phyloP scores from a whole-genome alignment of 1,284 basidiomycete species.

The Moesziomyces sp. region DNA sequence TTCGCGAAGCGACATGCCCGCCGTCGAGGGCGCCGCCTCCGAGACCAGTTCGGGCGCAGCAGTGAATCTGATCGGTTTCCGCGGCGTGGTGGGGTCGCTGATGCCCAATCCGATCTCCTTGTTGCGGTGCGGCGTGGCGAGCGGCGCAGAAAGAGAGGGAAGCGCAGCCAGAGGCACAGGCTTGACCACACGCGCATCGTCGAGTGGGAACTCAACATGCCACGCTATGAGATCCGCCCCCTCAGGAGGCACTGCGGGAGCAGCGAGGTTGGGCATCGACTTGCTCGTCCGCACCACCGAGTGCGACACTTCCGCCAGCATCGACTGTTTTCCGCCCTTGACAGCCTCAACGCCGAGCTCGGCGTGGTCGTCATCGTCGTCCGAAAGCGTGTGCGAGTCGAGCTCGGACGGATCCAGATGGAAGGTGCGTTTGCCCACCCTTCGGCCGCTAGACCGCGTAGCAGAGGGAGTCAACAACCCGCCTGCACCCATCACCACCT shows the following conservation, averaged over 20 bases:
- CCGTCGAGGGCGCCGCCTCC: conserved; percentile 1
- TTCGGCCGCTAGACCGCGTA: conserved; percentile 33
- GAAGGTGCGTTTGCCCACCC: conserved; percentile 34
- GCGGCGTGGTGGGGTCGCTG: conserved; percentile 7
- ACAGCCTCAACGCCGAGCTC: background rate
- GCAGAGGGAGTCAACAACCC: conserved; percentile 39
- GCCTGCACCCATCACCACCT: conserved; percentile 72
- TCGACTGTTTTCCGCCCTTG: conserved; percentile 13
- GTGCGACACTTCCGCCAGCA: conserved; percentile 34
- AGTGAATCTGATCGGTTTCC: conserved; percentile 19
- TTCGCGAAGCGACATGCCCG: conserved; percentile 35
- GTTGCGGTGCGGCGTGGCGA: conserved; percentile 31
- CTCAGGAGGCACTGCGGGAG: conserved; percentile 17
- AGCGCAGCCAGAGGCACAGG: conserved; percentile 31
- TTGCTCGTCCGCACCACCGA: conserved; percentile 14
- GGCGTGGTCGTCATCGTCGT: conserved; percentile 23
- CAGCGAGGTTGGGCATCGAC: conserved; percentile 13
- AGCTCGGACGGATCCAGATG: conserved; percentile 37
- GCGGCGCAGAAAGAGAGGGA: conserved; percentile 21
- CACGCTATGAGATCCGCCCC: conserved; percentile 18
- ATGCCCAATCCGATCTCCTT: conserved; percentile 8
- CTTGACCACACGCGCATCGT: conserved; percentile 26
- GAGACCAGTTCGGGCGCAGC: background rate
- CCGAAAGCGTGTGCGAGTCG: conserved; percentile 14
- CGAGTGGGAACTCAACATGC: conserved; percentile 41